Percentiles rank a stretch among this genome's conserved stretches.
Evolutionary conservation across 768 basidiomycete genomes (phyloP).

Genomic region (Coprinellus aureogranulatus): DNA sequence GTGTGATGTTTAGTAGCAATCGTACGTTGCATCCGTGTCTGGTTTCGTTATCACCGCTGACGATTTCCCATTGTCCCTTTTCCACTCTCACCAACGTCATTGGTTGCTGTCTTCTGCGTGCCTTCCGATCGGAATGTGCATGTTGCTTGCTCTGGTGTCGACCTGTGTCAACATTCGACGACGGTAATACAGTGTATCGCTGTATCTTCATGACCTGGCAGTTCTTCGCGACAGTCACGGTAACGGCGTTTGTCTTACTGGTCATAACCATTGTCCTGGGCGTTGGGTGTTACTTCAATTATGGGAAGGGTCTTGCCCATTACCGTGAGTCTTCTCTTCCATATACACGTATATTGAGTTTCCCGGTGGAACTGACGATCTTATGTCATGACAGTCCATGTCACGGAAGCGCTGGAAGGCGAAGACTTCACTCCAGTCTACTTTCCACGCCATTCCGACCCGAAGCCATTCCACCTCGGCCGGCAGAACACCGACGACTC

Average conservation of each 20-base stretch:
- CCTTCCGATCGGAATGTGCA: too few relatives aligned
- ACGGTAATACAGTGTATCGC: constrained; percentile 33
- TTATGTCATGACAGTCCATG: constrained; percentile 30
- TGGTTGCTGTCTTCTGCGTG: too few relatives aligned
- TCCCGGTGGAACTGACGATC: neutral
- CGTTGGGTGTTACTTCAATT: constrained; percentile 50
- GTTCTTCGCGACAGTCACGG: constrained; percentile 48
- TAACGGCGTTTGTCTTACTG: constrained; percentile 41
- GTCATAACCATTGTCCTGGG: constrained; percentile 42
- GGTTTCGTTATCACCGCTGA: neutral
- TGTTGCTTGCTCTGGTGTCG: too few relatives aligned
- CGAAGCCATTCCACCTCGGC: neutral
- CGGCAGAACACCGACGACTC: constrained; percentile 18
- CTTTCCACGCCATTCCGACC: constrained; percentile 25
- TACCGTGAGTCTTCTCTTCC: constrained; percentile 39
- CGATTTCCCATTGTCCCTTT: neutral
- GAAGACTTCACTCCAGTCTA: constrained; percentile 43
- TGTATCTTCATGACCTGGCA: constrained; percentile 43
- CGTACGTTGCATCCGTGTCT: constrained; percentile 27
- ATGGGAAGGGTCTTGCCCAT: constrained; percentile 53
- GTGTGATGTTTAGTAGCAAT: constrained; percentile 41
- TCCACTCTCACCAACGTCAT: neutral
- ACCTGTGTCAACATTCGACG: too few relatives aligned
- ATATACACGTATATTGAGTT: neutral
- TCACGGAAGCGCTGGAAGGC: constrained; percentile 37